Conservation (phyloP, 108 stramenopile genomes). For the Discostella pseudostelligera region DNA sequence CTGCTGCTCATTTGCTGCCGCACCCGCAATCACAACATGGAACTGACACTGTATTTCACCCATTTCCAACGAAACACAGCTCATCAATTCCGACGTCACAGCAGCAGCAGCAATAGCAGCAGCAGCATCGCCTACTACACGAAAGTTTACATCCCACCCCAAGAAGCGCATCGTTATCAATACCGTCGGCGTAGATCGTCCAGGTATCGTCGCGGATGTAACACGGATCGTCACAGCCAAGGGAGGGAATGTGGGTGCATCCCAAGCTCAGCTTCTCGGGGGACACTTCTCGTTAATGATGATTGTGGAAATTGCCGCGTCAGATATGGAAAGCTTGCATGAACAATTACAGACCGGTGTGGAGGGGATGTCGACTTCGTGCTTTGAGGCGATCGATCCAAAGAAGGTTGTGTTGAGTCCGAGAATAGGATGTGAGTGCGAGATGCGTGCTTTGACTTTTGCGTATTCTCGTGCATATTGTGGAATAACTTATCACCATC, state of each 20-base stretch:
- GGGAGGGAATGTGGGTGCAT: constrained; percentile 76
- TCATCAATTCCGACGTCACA: neutral
- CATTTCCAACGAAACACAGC: neutral
- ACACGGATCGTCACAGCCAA: constrained; percentile 59
- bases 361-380: constrained; percentile 52
- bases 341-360: constrained; percentile 37
- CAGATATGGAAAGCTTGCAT: constrained; percentile 34
- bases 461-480: neutral
- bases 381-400: constrained; percentile 46
- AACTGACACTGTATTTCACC: neutral
- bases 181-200: constrained; percentile 67
- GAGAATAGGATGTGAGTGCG: constrained; percentile 43
- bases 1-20: no score
- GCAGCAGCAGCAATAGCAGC: neutral
- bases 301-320: constrained; percentile 56
- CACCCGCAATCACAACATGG: neutral
- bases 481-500: neutral
- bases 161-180: constrained; percentile 45
- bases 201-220: constrained; percentile 72
- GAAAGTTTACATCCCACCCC: constrained; percentile 13
- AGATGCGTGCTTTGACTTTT: neutral
- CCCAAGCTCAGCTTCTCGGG: constrained; percentile 61
- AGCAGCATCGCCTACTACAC: neutral
- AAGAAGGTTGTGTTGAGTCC: constrained; percentile 30
- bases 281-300: constrained; percentile 75